Evolutionary conservation across 2,329 filamentous ascomycete species (phyloP), one percentile per base, ranked within the genome.

Genomic region (Acephala macrosclerotiorum): DNA sequence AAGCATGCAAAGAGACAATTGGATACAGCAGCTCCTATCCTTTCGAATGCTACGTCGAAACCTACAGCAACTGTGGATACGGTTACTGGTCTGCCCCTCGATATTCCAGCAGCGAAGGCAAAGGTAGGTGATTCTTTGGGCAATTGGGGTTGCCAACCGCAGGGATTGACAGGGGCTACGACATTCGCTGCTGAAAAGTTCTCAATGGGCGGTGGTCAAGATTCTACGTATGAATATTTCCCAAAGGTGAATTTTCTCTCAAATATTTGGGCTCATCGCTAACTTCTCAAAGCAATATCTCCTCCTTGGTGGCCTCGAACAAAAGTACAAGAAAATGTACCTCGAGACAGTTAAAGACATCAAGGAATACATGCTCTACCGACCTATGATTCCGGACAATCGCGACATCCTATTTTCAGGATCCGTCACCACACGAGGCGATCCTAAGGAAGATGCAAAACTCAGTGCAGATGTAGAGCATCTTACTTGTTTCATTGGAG

Each of bases 351-450:
- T 90, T 35, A 86, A 90, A 5, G 88, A 88, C 0, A 87, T 90
- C 40, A 91, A 91, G 70, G 84, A 93, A 69, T 85, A 91, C 76
- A 83, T 97, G 11, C 86, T 97, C 64, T 97, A 88, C 79, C 86
- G 90, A 5, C 93, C 94, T 0, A 91, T 96, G 87, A 85, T 88
- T 22, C 85, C 88, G 7, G 81, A 84, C 7, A 82, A 86, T 61
- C 86, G 86, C 60, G 87, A 95, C 66, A 86, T 96, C n/a, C 83
- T 96, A 2, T 88, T 96, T 67, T 87, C 91, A 0, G 90, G 91
- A 26, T 88, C 88, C 70, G 77, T 87, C n/a, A 80, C 75, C 56
- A 83, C 84, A 11, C 76, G 72, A 1, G 82, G 83, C 16, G 78
- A 82, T 11, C 74, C 81, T 14, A 67, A 61, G 22, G 83, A 82